These are phyloP conservation scores for Aspergillus vadensis DNA, from an alignment of 2,329 filamentous ascomycete genomes.

Conservation along the genomic window DNA sequence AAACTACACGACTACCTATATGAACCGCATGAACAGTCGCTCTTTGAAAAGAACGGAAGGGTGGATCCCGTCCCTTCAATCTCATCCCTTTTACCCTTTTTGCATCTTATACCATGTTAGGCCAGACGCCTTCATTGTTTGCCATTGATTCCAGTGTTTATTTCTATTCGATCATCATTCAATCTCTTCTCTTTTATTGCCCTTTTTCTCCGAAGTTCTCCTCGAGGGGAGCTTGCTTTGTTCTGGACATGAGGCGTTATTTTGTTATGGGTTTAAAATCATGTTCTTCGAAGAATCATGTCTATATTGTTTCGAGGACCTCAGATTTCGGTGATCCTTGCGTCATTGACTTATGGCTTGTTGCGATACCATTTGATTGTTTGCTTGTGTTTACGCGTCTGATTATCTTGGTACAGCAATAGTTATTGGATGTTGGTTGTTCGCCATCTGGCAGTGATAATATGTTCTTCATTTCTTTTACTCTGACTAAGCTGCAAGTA, in stretches of 20 bases:
- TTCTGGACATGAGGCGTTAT: constrained; percentile 15
- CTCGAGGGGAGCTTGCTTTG: constrained; percentile 6
- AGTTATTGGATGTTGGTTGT: constrained; percentile 17
- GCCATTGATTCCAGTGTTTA: neutral
- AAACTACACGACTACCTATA: constrained; percentile 23
- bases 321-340: constrained; percentile 14
- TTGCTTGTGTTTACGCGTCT: constrained; percentile 16
- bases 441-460: constrained; percentile 4
- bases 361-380: constrained; percentile 25
- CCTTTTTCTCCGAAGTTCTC: constrained; percentile 8
- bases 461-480: constrained; percentile 5
- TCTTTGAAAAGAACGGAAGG: constrained; percentile 5
- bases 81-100: neutral
- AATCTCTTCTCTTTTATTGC: constrained; percentile 7
- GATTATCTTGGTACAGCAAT: constrained; percentile 5
- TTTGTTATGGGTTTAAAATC: constrained; percentile 10
- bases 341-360: constrained; percentile 13
- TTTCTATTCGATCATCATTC: constrained; percentile 1
- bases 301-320: constrained; percentile 12
- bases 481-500: constrained; percentile 7
- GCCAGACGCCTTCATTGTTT: neutral
- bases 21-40: constrained; percentile 23
- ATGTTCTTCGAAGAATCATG: constrained; percentile 14
- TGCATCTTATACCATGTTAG: constrained; percentile 6
- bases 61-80: constrained; percentile 5